Base-by-base conservation (phyloP, 306 rosid species). In the Prunus armeniaca region DNA sequence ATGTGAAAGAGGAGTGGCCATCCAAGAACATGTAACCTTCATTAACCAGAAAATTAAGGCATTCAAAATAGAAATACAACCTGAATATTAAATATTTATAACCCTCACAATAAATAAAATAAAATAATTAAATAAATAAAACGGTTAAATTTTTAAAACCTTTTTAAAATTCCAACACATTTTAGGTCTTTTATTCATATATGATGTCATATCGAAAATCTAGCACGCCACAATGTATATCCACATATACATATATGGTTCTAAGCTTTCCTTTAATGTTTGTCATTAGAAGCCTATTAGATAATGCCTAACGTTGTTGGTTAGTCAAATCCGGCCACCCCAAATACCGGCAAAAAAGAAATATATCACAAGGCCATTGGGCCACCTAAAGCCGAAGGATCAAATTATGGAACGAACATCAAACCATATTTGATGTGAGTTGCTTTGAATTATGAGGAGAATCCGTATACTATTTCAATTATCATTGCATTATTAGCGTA, bases 321-420 rank as follows among this genome's bases (percentile, higher is more conserved):
- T 79, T 69, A 65, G 86, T 79, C 83, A 52, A 54, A 69, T 78
- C 74, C 24, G 25, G 34, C 73, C 67, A 69, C 73, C 69, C 50
- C 18, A 74, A 34, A 63, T 34, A 46, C 71, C 56, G 51, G 71
- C 82, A 78, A 57, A 61, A 22, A n/a, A 41, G 12, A 73, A 20
- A 61, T 28, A 49, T 19, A 34, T 76, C 18, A 14, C 18, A 67
- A 66, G 32, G 32, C 67, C 66, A 72, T 12, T 68, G 69, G 5
- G 20, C 27, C 27, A 75, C 28, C 57, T 6, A 69, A 74, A 69
- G 74, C 72, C 82, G 6, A n/a, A 46, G 68, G 74, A 46, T 67
- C 15, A 69, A 70, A 67, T 12, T 34, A 74, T 77, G 55, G 71
- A 32, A 57, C 2, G 3, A 12, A 22, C n/a, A 19, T 66, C 18